phyloP scores from a whole-genome alignment of 106 monocot species.

The Dendrobium chrysotoxum region DNA sequence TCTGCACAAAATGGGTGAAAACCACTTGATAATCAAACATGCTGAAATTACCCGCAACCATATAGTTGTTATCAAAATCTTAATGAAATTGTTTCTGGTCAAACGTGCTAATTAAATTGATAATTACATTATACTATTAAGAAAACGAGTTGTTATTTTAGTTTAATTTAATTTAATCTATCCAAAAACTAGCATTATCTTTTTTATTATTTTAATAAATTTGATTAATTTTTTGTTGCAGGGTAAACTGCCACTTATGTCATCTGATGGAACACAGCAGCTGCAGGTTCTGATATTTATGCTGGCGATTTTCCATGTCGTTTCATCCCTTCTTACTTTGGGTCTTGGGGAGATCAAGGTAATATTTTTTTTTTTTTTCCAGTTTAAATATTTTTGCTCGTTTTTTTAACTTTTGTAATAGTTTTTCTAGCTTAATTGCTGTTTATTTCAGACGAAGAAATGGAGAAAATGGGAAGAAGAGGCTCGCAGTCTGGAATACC shows the following conservation, averaged over 20 bases:
- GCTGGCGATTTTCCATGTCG: constrained; percentile 36
- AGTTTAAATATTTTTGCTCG: no score
- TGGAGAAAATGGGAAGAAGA: constrained; percentile 51
- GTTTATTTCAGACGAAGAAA: constrained; percentile 29
- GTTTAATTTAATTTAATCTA: no score
- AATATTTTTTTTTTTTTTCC: no score
- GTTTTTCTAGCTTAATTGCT: background rate
- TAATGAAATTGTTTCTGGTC: no score
- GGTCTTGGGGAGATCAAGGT: constrained; percentile 44
- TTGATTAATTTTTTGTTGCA: background rate
- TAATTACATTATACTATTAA: no score
- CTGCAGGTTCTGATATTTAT: constrained; percentile 36
- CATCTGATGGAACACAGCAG: constrained; percentile 22
- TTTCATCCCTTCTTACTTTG: constrained; percentile 39
- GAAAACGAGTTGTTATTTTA: no score
- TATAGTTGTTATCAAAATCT: no score
- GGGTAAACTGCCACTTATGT: constrained; percentile 33
- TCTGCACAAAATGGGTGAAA: no score
- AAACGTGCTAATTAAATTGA: no score
- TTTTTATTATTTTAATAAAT: no score
- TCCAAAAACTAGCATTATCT: background rate
- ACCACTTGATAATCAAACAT: no score
- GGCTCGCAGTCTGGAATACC: constrained; percentile 30
- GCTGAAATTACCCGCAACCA: no score
- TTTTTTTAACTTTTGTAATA: background rate